phyloP scores from a whole-genome alignment of 2,329 filamentous ascomycete species.

The Aureobasidium mangrovei region DNA sequence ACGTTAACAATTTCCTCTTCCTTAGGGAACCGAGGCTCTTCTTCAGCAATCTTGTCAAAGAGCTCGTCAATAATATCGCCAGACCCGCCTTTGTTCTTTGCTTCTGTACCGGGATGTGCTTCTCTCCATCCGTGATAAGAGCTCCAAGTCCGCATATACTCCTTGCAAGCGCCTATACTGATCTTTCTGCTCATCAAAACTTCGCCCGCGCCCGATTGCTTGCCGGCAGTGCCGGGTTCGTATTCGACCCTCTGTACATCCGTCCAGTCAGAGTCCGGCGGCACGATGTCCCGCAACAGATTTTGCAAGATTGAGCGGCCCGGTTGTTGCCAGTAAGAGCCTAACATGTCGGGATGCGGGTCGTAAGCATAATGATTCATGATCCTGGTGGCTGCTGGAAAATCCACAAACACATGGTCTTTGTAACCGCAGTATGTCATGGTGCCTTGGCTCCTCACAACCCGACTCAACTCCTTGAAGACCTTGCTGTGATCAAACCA shows the following conservation, averaged over 20 bases:
- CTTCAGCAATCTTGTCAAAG: slow-evolving; percentile 49
- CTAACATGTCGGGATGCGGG: slow-evolving; percentile 40
- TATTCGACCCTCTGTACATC: slow-evolving; percentile 48
- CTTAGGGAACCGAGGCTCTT: slow-evolving; percentile 46
- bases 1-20: slow-evolving; percentile 42
- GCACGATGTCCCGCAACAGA: slow-evolving; percentile 43
- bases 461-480: slow-evolving; percentile 48
- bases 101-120: slow-evolving; percentile 43
- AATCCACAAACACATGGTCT: slow-evolving; percentile 51
- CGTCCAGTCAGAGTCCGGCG: slow-evolving; percentile 45
- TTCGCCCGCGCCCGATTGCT: slow-evolving; percentile 32
- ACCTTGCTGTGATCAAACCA: slow-evolving; percentile 54
- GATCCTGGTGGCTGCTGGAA: slow-evolving; percentile 43
- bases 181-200: slow-evolving; percentile 46
- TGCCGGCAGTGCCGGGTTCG: slow-evolving; percentile 43
- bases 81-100: slow-evolving; percentile 44
- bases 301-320: slow-evolving; percentile 48
- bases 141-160: slow-evolving; percentile 55
- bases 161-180: slow-evolving; percentile 50
- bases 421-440: slow-evolving; percentile 61
- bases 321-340: slow-evolving; percentile 50
- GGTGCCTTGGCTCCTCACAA: slow-evolving; percentile 47
- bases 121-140: slow-evolving; percentile 51
- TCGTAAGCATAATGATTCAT: slow-evolving; percentile 50
- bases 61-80: slow-evolving; percentile 56